phyloP scores from a whole-genome alignment of 306 rosid species.

The Elaeagnus macrophylla region DNA sequence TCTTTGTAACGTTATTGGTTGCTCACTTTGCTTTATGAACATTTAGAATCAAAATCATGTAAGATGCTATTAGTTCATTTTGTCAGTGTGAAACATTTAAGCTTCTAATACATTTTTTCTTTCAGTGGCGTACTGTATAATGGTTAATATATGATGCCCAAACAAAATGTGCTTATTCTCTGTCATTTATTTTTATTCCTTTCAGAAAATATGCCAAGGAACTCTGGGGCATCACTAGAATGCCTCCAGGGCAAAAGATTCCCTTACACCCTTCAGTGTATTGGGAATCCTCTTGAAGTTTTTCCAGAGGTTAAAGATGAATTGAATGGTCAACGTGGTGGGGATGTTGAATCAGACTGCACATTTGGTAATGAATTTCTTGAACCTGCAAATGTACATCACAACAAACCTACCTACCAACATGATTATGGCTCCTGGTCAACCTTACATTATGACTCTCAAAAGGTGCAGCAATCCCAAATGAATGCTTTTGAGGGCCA shows the following conservation, averaged over 20 bases:
- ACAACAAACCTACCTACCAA: constrained; percentile 43
- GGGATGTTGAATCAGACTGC: constrained; percentile 44
- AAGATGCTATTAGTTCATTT: no score
- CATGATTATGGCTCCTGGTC: constrained; percentile 57
- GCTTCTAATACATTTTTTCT: constrained; percentile 3
- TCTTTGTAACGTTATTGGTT: no score
- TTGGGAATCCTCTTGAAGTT: constrained; percentile 53
- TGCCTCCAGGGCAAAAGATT: constrained; percentile 73
- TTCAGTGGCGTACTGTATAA: not conserved
- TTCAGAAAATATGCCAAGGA: constrained; percentile 72
- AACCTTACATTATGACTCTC: constrained; percentile 54
- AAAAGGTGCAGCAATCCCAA: constrained; percentile 64
- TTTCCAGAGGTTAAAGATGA: constrained; percentile 40
- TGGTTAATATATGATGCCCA: constrained; percentile 5
- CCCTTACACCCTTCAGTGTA: constrained; percentile 44
- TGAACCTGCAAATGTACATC: constrained; percentile 53
- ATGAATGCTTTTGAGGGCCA: constrained; percentile 63
- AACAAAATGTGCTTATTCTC: constrained; percentile 12
- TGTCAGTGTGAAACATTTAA: not conserved
- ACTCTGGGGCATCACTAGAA: constrained; percentile 73
- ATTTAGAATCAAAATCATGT: no score
- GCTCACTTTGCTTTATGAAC: no score
- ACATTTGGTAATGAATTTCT: constrained; percentile 45
- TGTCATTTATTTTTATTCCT: constrained; percentile 4
- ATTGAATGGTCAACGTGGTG: constrained; percentile 33